phyloP scores from a whole-genome alignment of 331 rosid genomes.

The Rhamnella rubrinervis region DNA sequence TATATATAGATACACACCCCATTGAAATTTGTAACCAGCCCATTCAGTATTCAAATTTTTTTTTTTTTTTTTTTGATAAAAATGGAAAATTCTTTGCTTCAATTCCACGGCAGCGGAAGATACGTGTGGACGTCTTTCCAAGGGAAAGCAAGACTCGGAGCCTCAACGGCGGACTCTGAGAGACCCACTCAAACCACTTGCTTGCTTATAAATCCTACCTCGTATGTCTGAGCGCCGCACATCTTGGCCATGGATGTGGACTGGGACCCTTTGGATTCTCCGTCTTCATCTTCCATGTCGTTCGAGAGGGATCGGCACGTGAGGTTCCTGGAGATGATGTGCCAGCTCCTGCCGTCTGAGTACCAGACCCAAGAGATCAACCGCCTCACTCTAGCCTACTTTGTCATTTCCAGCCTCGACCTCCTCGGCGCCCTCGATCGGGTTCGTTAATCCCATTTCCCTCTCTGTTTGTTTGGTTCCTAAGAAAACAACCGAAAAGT shows the following conservation, averaged over 20 bases:
- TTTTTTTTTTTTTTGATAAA: no score
- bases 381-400: slow-evolving; percentile 91
- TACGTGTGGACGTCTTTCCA: no score
- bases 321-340: slow-evolving; percentile 63
- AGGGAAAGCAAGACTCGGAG: no score
- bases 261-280: slow-evolving; percentile 19
- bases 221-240: no score
- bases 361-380: slow-evolving; percentile 79
- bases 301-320: slow-evolving; percentile 69
- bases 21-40: no score
- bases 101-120: no score
- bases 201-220: no score
- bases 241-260: slow-evolving; percentile 25
- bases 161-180: no score
- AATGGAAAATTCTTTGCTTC: no score
- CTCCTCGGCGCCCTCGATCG: slow-evolving; percentile 55
- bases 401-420: slow-evolving; percentile 77
- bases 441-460: slow-evolving; percentile 21
- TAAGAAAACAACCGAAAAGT: background rate
- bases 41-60: no score
- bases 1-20: no score
- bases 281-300: slow-evolving; percentile 7
- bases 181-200: no score
- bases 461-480: background rate
- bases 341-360: slow-evolving; percentile 55